Conservation (phyloP, 331 rosid genomes). For the Telfairia occidentalis region DNA sequence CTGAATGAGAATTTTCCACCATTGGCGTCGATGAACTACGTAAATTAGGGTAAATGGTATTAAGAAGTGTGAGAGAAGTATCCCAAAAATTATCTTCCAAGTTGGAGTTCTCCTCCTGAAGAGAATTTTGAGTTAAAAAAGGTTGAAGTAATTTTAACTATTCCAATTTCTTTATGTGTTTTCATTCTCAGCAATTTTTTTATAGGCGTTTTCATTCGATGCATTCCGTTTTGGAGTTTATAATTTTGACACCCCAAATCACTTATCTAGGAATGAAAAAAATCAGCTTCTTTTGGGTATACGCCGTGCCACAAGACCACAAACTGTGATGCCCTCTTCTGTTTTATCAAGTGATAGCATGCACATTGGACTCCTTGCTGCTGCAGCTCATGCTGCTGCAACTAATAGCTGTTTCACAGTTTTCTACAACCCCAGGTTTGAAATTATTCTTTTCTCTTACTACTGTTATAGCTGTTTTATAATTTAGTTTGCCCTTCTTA, state of each 20-base stretch:
- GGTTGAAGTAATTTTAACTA: too few relatives aligned
- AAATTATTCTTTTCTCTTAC: neutral
- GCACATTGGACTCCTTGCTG: conserved; percentile 94
- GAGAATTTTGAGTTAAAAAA: too few relatives aligned
- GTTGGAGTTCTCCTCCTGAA: too few relatives aligned
- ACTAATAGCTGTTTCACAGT: conserved; percentile 82
- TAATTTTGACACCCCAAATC: conserved; percentile 6
- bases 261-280: conserved; percentile 56
- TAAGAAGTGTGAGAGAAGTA: too few relatives aligned
- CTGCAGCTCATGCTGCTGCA: conserved; percentile 95
- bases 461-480: neutral
- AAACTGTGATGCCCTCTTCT: conserved; percentile 76
- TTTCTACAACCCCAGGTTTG: conserved; percentile 77
- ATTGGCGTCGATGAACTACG: too few relatives aligned
- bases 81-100: too few relatives aligned
- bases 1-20: too few relatives aligned
- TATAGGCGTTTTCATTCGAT: conserved; percentile 9
- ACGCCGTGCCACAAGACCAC: conserved; percentile 69
- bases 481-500: neutral
- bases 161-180: conserved; percentile 2
- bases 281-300: conserved; percentile 87
- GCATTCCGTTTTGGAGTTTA: conserved; percentile 6
- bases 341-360: conserved; percentile 82
- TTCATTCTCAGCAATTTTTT: too few relatives aligned
- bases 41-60: too few relatives aligned